Evolutionary conservation across 305 asterid species (phyloP).

Genomic region (Plantago lanceolata): DNA sequence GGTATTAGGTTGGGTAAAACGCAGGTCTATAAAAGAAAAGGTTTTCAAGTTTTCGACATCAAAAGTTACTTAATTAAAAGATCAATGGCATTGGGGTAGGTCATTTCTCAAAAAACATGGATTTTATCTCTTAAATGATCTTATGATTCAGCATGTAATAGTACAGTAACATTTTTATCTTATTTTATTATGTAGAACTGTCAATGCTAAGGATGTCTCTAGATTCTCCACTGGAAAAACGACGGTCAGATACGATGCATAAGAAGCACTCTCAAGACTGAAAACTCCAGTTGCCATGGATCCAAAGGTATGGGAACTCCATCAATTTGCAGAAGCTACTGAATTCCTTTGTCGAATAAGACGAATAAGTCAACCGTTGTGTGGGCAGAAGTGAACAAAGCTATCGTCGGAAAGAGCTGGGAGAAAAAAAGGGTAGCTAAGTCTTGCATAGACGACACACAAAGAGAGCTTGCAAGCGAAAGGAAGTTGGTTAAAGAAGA

Average conservation of each 20-base stretch:
- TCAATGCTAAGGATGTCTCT: conserved; percentile 47
- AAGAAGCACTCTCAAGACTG: conserved; percentile 45
- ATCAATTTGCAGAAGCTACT: background rate
- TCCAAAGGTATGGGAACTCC: conserved; percentile 30
- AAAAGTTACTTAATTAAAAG: conserved; percentile 38
- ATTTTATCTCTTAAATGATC: too few relatives aligned
- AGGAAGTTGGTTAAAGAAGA: conserved; percentile 36
- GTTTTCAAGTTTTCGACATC: conserved; percentile 47
- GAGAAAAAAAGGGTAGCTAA: conserved; percentile 63
- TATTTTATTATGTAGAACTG: conserved; percentile 34
- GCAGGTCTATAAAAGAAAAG: conserved; percentile 62
- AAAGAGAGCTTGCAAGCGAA: conserved; percentile 53
- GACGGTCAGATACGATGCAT: conserved; percentile 53
- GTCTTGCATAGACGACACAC: conserved; percentile 53
- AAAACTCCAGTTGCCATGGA: conserved; percentile 59
- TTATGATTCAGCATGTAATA: too few relatives aligned
- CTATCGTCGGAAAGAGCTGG: conserved; percentile 59
- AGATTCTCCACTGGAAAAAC: conserved; percentile 43
- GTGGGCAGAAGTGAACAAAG: conserved; percentile 64
- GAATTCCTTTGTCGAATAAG: too few relatives aligned
- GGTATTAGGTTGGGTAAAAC: too few relatives aligned
- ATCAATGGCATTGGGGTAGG: conserved; percentile 91
- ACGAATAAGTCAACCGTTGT: conserved; percentile 48
- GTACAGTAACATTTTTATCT: too few relatives aligned
- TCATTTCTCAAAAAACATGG: conserved; percentile 11